Conservation (phyloP, 2,329 filamentous ascomycete genomes). For the Diaporthe caulivora region DNA sequence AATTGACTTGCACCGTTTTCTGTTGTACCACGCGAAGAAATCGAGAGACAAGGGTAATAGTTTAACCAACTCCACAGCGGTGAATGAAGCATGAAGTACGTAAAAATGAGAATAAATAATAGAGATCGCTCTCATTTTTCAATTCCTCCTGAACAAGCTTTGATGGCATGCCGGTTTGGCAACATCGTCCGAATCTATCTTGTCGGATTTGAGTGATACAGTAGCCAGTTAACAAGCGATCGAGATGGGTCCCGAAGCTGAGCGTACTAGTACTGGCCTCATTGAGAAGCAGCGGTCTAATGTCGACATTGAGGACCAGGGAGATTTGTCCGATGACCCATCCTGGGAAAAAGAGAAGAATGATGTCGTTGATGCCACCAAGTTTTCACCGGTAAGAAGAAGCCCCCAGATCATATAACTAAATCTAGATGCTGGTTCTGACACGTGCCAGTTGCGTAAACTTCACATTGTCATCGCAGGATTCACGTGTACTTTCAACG, state of each 20-base stretch:
- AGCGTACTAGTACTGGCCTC: background rate
- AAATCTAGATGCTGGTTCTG: background rate
- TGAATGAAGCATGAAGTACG: background rate
- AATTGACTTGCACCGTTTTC: conserved; percentile 5
- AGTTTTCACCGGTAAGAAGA: background rate
- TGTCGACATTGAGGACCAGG: background rate
- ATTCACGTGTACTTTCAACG: conserved; percentile 5
- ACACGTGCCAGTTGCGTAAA: background rate
- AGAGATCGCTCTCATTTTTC: background rate
- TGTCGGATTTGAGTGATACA: background rate
- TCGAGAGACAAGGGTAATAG: background rate
- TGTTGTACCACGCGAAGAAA: background rate
- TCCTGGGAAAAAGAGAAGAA: background rate
- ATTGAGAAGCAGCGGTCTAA: background rate
- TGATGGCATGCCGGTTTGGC: background rate
- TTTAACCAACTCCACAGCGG: background rate
- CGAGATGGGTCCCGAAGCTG: background rate
- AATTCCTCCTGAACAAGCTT: background rate
- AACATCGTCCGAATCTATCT: background rate
- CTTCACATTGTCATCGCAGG: background rate
- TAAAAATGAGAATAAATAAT: conserved; percentile 2
- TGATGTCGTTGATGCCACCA: background rate
- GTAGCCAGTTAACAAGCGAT: background rate
- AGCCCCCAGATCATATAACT: background rate
- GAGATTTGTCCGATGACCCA: background rate